Base-by-base conservation (phyloP, 768 basidiomycete genomes). In the Myochromella boudieri region DNA sequence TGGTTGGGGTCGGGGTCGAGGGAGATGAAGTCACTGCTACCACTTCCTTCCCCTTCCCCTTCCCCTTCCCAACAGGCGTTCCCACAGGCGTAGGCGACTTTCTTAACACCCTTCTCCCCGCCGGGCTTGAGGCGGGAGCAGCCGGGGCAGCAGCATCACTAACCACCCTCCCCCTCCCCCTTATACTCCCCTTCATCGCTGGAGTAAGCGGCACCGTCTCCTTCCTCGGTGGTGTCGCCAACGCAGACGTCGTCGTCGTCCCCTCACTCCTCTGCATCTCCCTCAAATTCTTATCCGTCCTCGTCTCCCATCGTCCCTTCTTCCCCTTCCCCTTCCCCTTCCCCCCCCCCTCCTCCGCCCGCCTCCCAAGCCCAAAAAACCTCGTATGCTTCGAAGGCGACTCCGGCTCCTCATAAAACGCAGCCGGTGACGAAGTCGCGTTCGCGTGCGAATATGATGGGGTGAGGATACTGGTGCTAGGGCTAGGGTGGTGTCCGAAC, bases 401-500 rank as follows among this genome's bases (percentile, higher is more conserved):
- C n/a, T 28, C 28, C 15, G n/a, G 25, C 21, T 3, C 21, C 15
- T 48, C 42, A 14, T 31, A 42, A 12, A 31, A 29, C n/a, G 42
- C 44, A 18, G 36, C 33, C 6, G 24, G 28, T 10, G 33, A 11
- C 9, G 50, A 45, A 37, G 51, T 54, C 46, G 48, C 43, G 7
- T 38, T 36, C 22, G 31, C 34, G 14, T 29, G 50, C 44, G n/a
- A n/a, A n/a, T n/a, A n/a, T n/a, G n/a, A n/a, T n/a, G n/a, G n/a
- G n/a, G n/a, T n/a, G n/a, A n/a, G n/a, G n/a, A n/a, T n/a, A n/a
- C n/a, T n/a, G n/a, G n/a, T n/a, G n/a, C n/a, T 36, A 36, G 1
- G 41, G 31, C 14, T 63, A 58, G 21, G 54, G 18, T 18, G 24
- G 11, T 20, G 46, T 0, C 48, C 60, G 58, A 82, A 81, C 14